These are phyloP conservation scores for Incumbomyces lentus DNA, from an alignment of 2,329 filamentous ascomycete species.

Conservation along the genomic window DNA sequence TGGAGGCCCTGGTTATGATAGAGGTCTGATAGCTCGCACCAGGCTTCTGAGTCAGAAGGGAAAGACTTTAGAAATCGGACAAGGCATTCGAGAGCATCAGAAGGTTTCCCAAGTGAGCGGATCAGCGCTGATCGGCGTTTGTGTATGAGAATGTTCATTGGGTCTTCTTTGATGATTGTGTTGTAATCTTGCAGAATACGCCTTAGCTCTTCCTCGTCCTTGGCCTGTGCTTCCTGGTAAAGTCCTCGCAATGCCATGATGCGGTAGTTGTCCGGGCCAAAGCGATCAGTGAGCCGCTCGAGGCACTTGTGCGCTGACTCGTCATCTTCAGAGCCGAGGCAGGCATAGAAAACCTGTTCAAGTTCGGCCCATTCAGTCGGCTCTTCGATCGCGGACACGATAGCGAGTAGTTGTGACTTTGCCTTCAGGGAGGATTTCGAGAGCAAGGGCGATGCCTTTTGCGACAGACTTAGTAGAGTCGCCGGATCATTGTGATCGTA, in stretches of 20 bases:
- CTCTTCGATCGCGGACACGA: conserved; percentile 50
- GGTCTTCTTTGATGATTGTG: conserved; percentile 59
- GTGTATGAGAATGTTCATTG: conserved; percentile 70
- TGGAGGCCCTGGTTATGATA: conserved; percentile 73
- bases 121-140: conserved; percentile 78
- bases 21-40: conserved; percentile 81
- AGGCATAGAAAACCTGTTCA: conserved; percentile 78
- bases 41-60: conserved; percentile 84
- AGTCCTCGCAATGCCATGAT: conserved; percentile 74
- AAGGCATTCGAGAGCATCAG: conserved; percentile 66
- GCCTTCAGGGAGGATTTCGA: conserved; percentile 39
- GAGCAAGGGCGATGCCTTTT: conserved; percentile 33
- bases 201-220: conserved; percentile 54
- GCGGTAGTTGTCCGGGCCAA: conserved; percentile 74
- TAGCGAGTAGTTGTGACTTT: conserved; percentile 42
- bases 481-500: conserved; percentile 31
- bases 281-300: conserved; percentile 64
- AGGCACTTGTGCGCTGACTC: conserved; percentile 65
- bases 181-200: conserved; percentile 69
- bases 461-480: conserved; percentile 34
- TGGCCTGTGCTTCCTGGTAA: conserved; percentile 71
- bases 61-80: conserved; percentile 68
- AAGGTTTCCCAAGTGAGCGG: conserved; percentile 56
- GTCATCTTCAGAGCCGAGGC: conserved; percentile 75
- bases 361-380: conserved; percentile 74